Conservation (phyloP, 139 green algal genomes). For the Micromonas pusilla region DNA sequence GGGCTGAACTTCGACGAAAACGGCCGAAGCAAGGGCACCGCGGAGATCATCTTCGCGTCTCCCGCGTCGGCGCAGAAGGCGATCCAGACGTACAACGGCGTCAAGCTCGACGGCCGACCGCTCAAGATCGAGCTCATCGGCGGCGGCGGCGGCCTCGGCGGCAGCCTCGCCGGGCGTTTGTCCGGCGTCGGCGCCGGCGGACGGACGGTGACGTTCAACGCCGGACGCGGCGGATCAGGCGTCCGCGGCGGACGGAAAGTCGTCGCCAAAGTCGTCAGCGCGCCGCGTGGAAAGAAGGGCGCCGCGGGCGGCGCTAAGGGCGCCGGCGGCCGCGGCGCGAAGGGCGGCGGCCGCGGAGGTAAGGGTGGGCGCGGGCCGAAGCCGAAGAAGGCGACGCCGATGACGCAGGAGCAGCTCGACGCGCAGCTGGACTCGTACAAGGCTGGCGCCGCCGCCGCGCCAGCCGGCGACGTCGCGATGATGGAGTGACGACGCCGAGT, state of each 20-base stretch:
- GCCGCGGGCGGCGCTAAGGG: background rate
- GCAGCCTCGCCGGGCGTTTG: background rate
- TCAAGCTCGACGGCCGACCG: conserved; percentile 44
- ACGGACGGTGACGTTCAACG: background rate
- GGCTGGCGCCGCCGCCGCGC: background rate
- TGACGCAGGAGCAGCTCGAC: conserved; percentile 33
- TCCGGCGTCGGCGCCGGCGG: background rate
- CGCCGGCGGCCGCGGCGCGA: too few species aligned
- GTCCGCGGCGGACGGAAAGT: conserved; percentile 13
- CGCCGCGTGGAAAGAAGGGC: background rate
- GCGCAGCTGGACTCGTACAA: conserved; percentile 40
- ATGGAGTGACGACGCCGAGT: background rate
- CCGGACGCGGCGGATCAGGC: background rate
- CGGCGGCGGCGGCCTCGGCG: background rate
- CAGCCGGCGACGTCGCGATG: background rate
- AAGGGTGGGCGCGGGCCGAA: background rate
- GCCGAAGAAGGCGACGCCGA: background rate
- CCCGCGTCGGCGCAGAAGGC: conserved; percentile 32
- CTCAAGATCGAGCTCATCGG: conserved; percentile 42
- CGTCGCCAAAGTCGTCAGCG: background rate
- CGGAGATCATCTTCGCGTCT: conserved; percentile 45
- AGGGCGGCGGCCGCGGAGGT: too few species aligned
- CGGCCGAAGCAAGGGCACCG: conserved; percentile 43
- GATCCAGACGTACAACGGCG: conserved; percentile 44
- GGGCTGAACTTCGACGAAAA: conserved; percentile 43